These are phyloP conservation scores for Gymnopilus dilepis DNA, from an alignment of 768 basidiomycete genomes.

Conservation along the genomic window DNA sequence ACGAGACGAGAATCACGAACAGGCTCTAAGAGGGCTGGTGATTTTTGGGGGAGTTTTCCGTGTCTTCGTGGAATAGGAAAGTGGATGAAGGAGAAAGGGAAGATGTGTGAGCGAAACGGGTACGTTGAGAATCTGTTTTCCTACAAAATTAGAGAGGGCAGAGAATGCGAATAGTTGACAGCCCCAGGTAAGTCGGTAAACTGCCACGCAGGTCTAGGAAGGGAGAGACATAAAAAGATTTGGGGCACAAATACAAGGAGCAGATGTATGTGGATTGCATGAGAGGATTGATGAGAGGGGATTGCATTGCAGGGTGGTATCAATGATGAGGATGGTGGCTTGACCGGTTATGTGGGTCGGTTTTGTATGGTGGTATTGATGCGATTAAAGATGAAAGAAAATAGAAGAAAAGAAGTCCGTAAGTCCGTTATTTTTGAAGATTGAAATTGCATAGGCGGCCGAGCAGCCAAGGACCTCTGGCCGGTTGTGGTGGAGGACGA, in stretches of 20 bases:
- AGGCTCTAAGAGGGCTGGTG: background rate
- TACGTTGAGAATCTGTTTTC: background rate
- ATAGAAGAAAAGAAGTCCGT: background rate
- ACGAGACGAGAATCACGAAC: background rate
- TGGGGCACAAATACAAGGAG: constrained; percentile 12
- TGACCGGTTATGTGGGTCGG: background rate
- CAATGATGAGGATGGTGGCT: background rate
- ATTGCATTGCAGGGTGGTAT: constrained; percentile 1
- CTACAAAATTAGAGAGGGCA: background rate
- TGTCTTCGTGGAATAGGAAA: constrained; percentile 2
- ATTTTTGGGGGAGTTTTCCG: background rate
- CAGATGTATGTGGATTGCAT: constrained; percentile 7
- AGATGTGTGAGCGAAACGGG: background rate
- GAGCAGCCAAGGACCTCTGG: no score
- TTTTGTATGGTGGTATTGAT: constrained; percentile 1
- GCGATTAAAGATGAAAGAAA: constrained; percentile 1
- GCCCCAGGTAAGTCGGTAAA: background rate
- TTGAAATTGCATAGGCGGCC: background rate
- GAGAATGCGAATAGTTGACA: background rate
- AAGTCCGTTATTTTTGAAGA: background rate
- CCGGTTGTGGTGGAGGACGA: background rate
- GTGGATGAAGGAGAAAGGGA: background rate
- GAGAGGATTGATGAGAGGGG: background rate
- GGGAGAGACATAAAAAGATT: background rate
- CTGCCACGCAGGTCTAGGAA: constrained; percentile 4